Base-by-base conservation (phyloP, 2,329 filamentous ascomycete species). In the Aspergillus proliferans region DNA sequence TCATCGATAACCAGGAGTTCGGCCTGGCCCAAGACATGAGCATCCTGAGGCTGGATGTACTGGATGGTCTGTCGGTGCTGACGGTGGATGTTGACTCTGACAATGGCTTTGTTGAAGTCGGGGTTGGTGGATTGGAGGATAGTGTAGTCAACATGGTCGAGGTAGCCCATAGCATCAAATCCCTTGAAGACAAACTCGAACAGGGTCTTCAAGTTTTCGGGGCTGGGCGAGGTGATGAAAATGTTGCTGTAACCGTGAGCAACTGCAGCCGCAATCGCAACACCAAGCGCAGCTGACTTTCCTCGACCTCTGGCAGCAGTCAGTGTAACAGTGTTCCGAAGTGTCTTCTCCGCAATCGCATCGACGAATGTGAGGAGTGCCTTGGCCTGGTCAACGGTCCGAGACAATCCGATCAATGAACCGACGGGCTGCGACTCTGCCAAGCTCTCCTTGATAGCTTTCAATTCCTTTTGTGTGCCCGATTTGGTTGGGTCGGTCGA, bases 141-240 rank as follows among this genome's bases (percentile, higher is more conserved):
- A 47, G 90, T 94, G 72, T 98, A 98, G 66, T 98, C 93, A 59
- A 90, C 84, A 65, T 98, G 93, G 60, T 98, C 93, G 55, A 90
- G 83, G 64, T 98, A 98, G 28, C 86, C 88, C 24, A 98, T 78
- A 9, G 91, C 88, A 67, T 98, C 93, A 61, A 98, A 98, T 0
- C 91, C 93, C 69, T 96, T 97, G 78, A 98, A 96, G 15, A 98
- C 82, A 62, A 98, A 98, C 63, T 98, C 91, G 66, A 98, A 98
- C 6, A 98, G 77, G 0, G 93, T 98, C 75, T 97, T 98, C 78
- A 98, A 78, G 72, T 98, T 98, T 72, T 98, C 94, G 0, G 93
- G 93, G 52, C 89, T 96, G 0, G 92, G 92, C 1, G 92, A 97
- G 1, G 93, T 98, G 66, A 98, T 95, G 72, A 98, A 98, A 62